These are phyloP conservation scores for Ottelia alismoides DNA, from an alignment of 106 monocot genomes.

Conservation along the genomic window DNA sequence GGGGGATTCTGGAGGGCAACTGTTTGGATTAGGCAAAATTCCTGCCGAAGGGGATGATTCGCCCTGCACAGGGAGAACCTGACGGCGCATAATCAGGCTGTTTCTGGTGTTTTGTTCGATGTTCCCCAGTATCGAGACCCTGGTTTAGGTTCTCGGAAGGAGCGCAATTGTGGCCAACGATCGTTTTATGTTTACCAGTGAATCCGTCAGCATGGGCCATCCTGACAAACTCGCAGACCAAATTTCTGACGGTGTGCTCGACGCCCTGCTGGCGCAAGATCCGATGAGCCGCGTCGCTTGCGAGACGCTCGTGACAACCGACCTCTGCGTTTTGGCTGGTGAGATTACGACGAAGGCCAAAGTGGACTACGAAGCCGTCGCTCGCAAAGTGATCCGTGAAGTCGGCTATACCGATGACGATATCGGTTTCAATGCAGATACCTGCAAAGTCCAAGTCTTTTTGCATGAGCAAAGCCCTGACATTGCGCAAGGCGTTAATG, in stretches of 20 bases:
- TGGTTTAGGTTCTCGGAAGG: too few species aligned
- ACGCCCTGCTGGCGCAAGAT: constrained; percentile 6
- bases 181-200: constrained; percentile 5
- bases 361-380: constrained; percentile 4
- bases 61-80: too few species aligned
- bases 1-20: too few species aligned
- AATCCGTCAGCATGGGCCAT: constrained; percentile 4
- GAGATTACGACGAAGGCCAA: constrained; percentile 12
- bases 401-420: constrained; percentile 3
- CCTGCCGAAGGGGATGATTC: too few species aligned
- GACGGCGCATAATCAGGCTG: too few species aligned
- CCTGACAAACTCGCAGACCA: constrained; percentile 7
- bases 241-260: constrained; percentile 4
- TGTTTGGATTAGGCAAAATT: too few species aligned
- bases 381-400: not conserved
- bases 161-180: too few species aligned
- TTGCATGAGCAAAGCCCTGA: constrained; percentile 3
- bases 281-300: constrained; percentile 6
- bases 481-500: constrained; percentile 5
- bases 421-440: constrained; percentile 2
- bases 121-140: too few species aligned
- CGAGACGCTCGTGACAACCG: constrained; percentile 5
- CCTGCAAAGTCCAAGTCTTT: constrained; percentile 6
- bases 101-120: too few species aligned
- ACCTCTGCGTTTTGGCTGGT: constrained; percentile 2